Conservation (phyloP, 2,329 filamentous ascomycete genomes). For the Epichloe elymi region DNA sequence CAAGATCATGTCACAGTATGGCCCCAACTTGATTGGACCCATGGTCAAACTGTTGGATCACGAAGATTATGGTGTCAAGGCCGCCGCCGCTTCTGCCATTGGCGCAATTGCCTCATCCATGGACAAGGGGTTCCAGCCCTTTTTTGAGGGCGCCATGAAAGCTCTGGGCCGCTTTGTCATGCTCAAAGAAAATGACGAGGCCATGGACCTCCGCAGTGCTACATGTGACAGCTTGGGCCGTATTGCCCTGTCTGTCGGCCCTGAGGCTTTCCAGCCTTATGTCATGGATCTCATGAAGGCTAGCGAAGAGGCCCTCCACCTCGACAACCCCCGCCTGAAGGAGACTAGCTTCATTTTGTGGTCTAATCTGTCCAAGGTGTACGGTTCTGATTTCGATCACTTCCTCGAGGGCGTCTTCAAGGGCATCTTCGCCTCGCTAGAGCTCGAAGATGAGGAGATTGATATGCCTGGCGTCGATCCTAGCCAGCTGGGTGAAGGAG, state of each 20-base stretch:
- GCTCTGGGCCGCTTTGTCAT: conserved; percentile 72
- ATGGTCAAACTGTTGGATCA: conserved; percentile 75
- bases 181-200: conserved; percentile 80
- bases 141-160: conserved; percentile 86
- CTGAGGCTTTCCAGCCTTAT: conserved; percentile 78
- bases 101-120: conserved; percentile 83
- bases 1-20: conserved; percentile 65
- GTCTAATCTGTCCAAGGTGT: conserved; percentile 89
- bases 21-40: conserved; percentile 68
- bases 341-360: conserved; percentile 97
- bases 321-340: conserved; percentile 80
- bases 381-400: conserved; percentile 68
- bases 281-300: conserved; percentile 83
- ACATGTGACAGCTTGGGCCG: conserved; percentile 89
- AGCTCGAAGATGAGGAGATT: conserved; percentile 79
- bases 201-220: conserved; percentile 77
- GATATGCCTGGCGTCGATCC: conserved; percentile 51
- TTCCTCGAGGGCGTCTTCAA: conserved; percentile 69
- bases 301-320: conserved; percentile 77
- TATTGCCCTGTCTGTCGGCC: conserved; percentile 78
- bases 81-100: conserved; percentile 74
- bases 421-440: conserved; percentile 70
- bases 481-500: conserved; percentile 55
- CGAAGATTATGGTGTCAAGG: conserved; percentile 80
- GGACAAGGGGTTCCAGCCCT: conserved; percentile 74